These are phyloP conservation scores for Cyclostephanos tholiformis DNA, from an alignment of 108 stramenopile species.

Conservation along the genomic window DNA sequence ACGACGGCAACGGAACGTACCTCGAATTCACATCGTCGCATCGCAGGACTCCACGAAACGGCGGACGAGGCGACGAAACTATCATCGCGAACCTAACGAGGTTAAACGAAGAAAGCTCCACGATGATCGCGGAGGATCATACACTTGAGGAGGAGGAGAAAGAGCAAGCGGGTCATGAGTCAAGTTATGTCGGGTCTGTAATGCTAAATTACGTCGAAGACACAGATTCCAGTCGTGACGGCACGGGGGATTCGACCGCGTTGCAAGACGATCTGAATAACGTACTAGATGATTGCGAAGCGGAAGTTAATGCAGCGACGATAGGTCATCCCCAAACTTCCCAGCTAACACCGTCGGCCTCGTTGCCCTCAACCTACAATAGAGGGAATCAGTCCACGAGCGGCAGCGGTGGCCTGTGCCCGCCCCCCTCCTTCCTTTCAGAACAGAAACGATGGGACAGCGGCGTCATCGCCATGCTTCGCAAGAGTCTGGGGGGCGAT, in stretches of 20 bases:
- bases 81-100: background rate
- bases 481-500: slow-evolving; percentile 40
- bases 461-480: background rate
- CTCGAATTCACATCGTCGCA: slow-evolving; percentile 15
- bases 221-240: background rate
- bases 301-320: too few species aligned
- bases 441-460: slow-evolving; percentile 29
- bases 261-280: slow-evolving; percentile 20
- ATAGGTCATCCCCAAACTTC: background rate
- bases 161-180: background rate
- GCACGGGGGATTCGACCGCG: slow-evolving; percentile 14
- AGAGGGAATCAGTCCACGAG: background rate
- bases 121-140: background rate
- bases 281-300: slow-evolving; percentile 7
- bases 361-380: background rate
- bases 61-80: background rate
- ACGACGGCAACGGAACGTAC: background rate
- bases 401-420: slow-evolving; percentile 29
- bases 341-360: slow-evolving; percentile 1
- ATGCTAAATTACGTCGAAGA: background rate
- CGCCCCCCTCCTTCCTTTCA: slow-evolving; percentile 40
- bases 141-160: background rate
- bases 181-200: background rate
- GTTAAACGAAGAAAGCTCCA: slow-evolving; percentile 8
- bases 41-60: slow-evolving; percentile 2